Percentiles rank a stretch among this genome's conserved stretches.
Evolutionary conservation across 305 asterid genomes (phyloP).

Genomic region (Plantago coronopus): DNA sequence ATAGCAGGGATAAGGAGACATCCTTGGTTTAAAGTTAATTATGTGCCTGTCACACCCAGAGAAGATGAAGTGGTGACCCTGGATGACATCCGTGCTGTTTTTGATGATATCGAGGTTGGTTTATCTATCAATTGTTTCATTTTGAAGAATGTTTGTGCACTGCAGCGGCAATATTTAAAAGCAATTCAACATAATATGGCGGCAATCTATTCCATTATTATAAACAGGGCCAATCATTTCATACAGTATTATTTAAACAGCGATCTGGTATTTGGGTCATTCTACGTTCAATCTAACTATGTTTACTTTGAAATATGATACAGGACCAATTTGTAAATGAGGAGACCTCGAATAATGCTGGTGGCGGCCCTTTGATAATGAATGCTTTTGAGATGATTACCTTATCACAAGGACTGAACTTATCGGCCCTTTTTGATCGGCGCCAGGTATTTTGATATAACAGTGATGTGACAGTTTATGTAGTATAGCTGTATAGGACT

Average conservation of each 20-base stretch:
- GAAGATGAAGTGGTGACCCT: conserved; percentile 76
- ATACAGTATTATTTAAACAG: conserved; percentile 2
- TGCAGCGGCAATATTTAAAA: not conserved
- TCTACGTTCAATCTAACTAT: conserved; percentile 16
- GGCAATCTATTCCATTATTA: conserved; percentile 15
- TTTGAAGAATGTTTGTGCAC: not conserved
- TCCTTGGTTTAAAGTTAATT: conserved; percentile 74
- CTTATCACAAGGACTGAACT: conserved; percentile 90
- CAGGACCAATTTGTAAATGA: conserved; percentile 85
- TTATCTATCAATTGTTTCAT: conserved; percentile 6
- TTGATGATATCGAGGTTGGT: conserved; percentile 77
- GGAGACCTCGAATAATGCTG: conserved; percentile 38
- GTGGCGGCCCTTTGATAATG: conserved; percentile 72
- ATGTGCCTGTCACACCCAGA: conserved; percentile 55
- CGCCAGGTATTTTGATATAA: conserved; percentile 53
- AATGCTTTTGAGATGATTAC: conserved; percentile 99
- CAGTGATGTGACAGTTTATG: no score
- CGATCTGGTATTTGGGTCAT: conserved; percentile 3
- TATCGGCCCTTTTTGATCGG: conserved; percentile 90
- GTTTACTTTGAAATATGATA: conserved; percentile 24
- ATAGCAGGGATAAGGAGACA: conserved; percentile 68
- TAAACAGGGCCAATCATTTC: not conserved
- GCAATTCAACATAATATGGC: not conserved
- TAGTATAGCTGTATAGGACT: no score
- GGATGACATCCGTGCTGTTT: conserved; percentile 88